Base-by-base conservation (phyloP, 179 eudicot genomes). In the Amaranthus tricolor region DNA sequence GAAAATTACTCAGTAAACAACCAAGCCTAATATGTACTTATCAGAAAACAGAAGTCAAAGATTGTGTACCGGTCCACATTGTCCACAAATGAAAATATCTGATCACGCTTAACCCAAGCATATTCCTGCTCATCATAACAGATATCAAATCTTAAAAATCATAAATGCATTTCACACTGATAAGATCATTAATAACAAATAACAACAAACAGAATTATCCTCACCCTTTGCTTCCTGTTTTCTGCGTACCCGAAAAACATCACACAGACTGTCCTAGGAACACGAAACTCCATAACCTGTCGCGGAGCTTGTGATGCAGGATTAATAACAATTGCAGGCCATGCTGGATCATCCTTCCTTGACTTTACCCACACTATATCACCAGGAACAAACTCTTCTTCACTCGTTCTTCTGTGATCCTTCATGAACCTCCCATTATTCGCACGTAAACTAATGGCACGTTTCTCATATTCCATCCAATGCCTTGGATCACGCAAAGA, bases 291-390 rank as follows among this genome's bases (percentile, higher is more conserved):
- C 80, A 88, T 68, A 81, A 91, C 94, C 78, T 88, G 87, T 13
- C 77, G 90, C 0, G 99, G 97, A 84, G 84, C 97, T 76, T 96
- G 97, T 12, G 85, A 74, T 31, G 77, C 75, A 20, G 95, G 89
- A 83, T 93, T 84, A 82, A 96, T 87, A 74, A 96, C 94, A 74
- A 96, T 90, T 17, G 94, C 99, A 12, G 99, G 99, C 99, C 99
- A 96, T 19, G 91, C 97, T 19, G 98, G 98, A 76, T 86, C 89
- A 67, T 82, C 82, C 75, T 75, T 87, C 74, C 97, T 96, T 0
- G 94, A 82, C 74, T 85, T 82, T 2, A 90, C 97, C 99, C 99
- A 96, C 70, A 96, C 98, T n/a, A 94, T 79, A 78, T 96, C 98
- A 72, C 98, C 99, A 0, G 90, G 84, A 57, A 62, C 76, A 83